Conservation (phyloP, 352 stramenopile species). For the Pythium plurisporium region DNA sequence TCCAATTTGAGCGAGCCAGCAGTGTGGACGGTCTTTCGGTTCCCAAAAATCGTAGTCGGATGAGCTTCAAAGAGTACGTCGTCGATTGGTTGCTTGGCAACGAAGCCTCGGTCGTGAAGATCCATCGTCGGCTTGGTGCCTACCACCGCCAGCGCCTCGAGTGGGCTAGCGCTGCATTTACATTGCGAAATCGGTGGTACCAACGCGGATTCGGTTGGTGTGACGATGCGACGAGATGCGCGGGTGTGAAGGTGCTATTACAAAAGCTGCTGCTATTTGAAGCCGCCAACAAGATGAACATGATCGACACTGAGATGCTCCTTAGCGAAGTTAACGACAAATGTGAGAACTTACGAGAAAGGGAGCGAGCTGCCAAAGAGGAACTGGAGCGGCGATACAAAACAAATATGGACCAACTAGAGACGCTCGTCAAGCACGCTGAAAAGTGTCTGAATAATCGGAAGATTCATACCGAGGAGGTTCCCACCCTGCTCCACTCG, state of each 20-base stretch:
- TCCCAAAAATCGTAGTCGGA: constrained; percentile 38
- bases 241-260: constrained; percentile 57
- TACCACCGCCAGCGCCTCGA: constrained; percentile 49
- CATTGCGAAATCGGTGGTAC: constrained; percentile 59
- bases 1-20: constrained; percentile 38
- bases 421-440: constrained; percentile 45
- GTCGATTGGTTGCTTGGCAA: constrained; percentile 60
- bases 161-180: constrained; percentile 56
- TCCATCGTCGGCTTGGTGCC: constrained; percentile 38
- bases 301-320: constrained; percentile 55
- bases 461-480: constrained; percentile 70
- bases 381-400: constrained; percentile 38
- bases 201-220: constrained; percentile 64
- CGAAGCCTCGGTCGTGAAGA: constrained; percentile 41
- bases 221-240: constrained; percentile 46
- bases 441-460: constrained; percentile 70
- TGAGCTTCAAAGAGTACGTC: constrained; percentile 42
- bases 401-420: constrained; percentile 38
- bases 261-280: constrained; percentile 54
- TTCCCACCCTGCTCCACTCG: constrained; percentile 49
- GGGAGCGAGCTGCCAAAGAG: constrained; percentile 39
- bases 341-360: constrained; percentile 41
- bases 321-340: constrained; percentile 62
- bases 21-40: constrained; percentile 37
- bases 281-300: constrained; percentile 73